Base-by-base conservation (phyloP, 2,329 filamentous ascomycete species). In the Colletotrichum costaricense region DNA sequence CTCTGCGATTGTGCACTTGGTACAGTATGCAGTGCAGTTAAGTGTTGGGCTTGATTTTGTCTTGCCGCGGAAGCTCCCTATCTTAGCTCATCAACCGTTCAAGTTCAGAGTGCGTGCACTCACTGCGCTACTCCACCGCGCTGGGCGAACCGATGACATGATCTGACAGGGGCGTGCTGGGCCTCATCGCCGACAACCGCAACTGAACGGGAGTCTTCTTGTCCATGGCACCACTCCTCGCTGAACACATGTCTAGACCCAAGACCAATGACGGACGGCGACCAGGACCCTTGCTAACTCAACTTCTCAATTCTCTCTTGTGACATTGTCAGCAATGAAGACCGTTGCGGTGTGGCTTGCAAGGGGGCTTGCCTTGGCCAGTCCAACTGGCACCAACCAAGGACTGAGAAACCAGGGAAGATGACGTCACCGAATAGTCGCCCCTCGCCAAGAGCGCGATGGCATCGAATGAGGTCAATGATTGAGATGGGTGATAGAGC, bases 381-480 rank as follows among this genome's bases (percentile, higher is more conserved):
- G 12, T 11, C 11, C 63, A 66, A 24, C 35, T 55, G 52, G 56
- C 70, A 56, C 55, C 70, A 66, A 73, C 67, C 67, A 65, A 66
- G 67, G 33, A 55, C 46, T 22, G 4, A 9, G 19, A 19, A 14
- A 35, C 67, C 49, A 62, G 49, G 12, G 35, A 49, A 14, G 6
- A 65, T 73, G 70, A 73, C 67, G 70, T 73, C 70, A 73, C 64
- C 6, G 5, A 9, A 16, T 2, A 26, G 19, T 56, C 16, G 42
- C 33, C 60, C 46, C 66, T 24, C 46, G 67, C 60, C 70, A 73
- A 73, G 70, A 26, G 42, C 11, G 42, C 46, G 55, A 62, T 62
- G 67, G 42, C 60, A 28, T 62, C 33, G 60, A 57, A 73, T 70
- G 70, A 70, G 67, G 67, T 73, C 67, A 73, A 73, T 33, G 67